Base-by-base conservation (phyloP, 2,329 filamentous ascomycete genomes). In the Diatrype stigma region DNA sequence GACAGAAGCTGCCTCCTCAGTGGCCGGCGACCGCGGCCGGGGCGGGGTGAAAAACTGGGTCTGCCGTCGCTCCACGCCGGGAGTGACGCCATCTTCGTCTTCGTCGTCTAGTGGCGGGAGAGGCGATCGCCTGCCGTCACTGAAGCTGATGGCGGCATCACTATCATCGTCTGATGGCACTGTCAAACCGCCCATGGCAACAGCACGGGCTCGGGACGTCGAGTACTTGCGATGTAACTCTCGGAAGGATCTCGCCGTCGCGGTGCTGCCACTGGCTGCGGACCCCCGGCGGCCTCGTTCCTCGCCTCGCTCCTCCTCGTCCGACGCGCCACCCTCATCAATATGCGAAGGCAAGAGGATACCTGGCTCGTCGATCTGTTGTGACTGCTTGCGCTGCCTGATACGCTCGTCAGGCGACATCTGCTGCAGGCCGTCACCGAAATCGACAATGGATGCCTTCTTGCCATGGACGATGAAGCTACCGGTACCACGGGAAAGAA, bases 391-490 rank as follows among this genome's bases (percentile, higher is more conserved):
- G 49, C 85, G 79, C 46, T 85, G 74, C 51, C 84, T 81, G 40
- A 90, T 72, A 35, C 86, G 83, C 62, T 92, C 87, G 54, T 93
- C 89, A 0, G 84, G 79, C 1, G 86, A 80, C 70, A 92, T 82
- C 52, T 81, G 86, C 62, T 93, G 86, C 74, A 96, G 85, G 60
- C 96, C 93, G n/a, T 86, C 85, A 8, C 92, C 91, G 66, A 99
- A 95, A n/a, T 90, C 95, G 59, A 99, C 90, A 50, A 99, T 89
- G 1, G 91, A 96, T 2, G 94, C 94, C 70, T 99, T 97, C 75
- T 97, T 99, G 54, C 94, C 93, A 64, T 99, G 94, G 3, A 99
- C 86, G 3, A 94, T 96, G 68, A 99, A 99, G 61, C 90, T 96
- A 5, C 90, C 90, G 12, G 89, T 84, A 12, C 87, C 87, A 45